phyloP scores from a whole-genome alignment of 2,329 filamentous ascomycete genomes.

The Colletotrichum noveboracense region DNA sequence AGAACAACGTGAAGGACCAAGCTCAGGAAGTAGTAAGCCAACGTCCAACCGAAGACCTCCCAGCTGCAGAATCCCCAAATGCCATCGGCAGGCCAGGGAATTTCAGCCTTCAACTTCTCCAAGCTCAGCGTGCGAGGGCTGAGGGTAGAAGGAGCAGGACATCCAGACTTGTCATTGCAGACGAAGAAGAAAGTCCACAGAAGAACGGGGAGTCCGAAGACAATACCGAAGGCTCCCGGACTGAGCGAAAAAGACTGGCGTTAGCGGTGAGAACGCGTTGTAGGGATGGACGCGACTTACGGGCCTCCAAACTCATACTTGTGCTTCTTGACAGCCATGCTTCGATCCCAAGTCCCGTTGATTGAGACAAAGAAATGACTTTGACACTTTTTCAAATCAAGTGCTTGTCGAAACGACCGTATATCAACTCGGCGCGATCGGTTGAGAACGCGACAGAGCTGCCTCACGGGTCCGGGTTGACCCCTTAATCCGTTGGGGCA shows the following conservation, averaged over 20 bases:
- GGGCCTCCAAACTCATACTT: slow-evolving; percentile 39
- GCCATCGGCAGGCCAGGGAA: slow-evolving; percentile 77
- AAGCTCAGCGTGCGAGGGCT: slow-evolving; percentile 71
- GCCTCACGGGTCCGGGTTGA: neutral
- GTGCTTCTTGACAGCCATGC: slow-evolving; percentile 14
- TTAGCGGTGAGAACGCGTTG: neutral
- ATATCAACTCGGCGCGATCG: neutral
- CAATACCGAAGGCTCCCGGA: slow-evolving; percentile 74
- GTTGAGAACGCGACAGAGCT: neutral
- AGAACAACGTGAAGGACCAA: slow-evolving; percentile 74
- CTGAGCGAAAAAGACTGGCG: slow-evolving; percentile 43
- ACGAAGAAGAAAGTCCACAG: slow-evolving; percentile 78
- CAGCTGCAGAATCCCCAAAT: slow-evolving; percentile 70
- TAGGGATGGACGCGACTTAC: slow-evolving; percentile 25
- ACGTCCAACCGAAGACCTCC: slow-evolving; percentile 67
- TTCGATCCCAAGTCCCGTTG: neutral
- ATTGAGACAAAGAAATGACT: neutral
- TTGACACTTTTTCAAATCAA: neutral
- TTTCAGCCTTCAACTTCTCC: slow-evolving; percentile 72
- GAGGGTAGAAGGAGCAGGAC: slow-evolving; percentile 79
- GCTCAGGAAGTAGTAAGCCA: slow-evolving; percentile 79
- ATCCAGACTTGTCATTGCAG: slow-evolving; percentile 89
- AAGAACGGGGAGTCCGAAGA: slow-evolving; percentile 76
- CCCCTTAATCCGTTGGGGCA: slow-evolving; percentile 13
- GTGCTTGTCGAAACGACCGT: neutral